Evolutionary conservation across 495 filamentous ascomycete genomes (phyloP).

Genomic region (Annulohypoxylon moriforme): DNA sequence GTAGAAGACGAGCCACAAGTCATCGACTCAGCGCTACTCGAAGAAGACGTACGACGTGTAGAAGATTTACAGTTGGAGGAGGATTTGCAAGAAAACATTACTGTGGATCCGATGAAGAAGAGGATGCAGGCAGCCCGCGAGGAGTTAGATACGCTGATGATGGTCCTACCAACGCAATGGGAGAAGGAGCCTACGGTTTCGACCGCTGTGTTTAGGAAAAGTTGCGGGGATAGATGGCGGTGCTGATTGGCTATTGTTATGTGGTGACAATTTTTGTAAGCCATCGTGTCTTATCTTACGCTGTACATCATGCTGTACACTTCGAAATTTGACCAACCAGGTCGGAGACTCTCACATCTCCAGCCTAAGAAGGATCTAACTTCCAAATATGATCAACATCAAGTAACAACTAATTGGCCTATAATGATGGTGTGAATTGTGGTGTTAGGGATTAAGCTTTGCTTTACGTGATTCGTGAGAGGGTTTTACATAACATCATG

Average conservation of each 20-base stretch:
- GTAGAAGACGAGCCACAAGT: constrained; percentile 39
- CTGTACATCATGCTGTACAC: constrained; percentile 30
- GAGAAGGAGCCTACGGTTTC: constrained; percentile 43
- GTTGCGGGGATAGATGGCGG: constrained; percentile 36
- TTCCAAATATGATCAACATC: constrained; percentile 18
- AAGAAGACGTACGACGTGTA: constrained; percentile 28
- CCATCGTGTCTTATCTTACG: constrained; percentile 34
- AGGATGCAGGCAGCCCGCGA: constrained; percentile 45
- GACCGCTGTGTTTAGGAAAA: constrained; percentile 46
- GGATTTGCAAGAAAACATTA: constrained; percentile 12
- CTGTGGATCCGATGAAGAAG: constrained; percentile 40
- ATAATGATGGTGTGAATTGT: constrained; percentile 14
- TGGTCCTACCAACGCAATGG: constrained; percentile 45
- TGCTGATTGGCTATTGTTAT: constrained; percentile 26
- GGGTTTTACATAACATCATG: neutral
- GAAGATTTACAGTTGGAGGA: constrained; percentile 26
- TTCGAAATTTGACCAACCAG: constrained; percentile 23
- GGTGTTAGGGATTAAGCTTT: neutral
- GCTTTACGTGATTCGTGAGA: neutral
- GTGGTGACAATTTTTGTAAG: constrained; percentile 29
- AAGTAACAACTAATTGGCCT: constrained; percentile 21
- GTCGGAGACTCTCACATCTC: constrained; percentile 6
- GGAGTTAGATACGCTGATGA: constrained; percentile 46
- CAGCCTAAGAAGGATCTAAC: constrained; percentile 12
- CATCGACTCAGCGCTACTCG: constrained; percentile 26